Base-by-base conservation (phyloP, 805 yeast genomes). In the Jamesozyma hellenica region DNA sequence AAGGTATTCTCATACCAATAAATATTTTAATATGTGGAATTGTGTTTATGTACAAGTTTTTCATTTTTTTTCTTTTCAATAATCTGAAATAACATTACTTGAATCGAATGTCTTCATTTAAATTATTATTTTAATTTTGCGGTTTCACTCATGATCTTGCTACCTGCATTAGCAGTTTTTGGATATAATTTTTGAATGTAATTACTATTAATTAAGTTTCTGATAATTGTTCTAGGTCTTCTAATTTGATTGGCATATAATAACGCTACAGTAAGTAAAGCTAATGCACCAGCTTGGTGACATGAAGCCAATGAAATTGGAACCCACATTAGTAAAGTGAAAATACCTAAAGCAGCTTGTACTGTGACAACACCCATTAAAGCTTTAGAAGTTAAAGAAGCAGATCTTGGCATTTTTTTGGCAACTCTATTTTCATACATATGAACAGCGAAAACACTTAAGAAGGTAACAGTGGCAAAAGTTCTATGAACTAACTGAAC, bases 271-370 rank as follows among this genome's bases (percentile, higher is more conserved):
- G 98, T 88, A 51, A 92, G 67, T 36, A 92, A 68, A 0, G 94
- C 94, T 50, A 92, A 65, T 1, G 96, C 95, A 50, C 97, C 97
- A 8, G 95, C 96, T 67, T 92, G 99, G 59, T 92, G 99, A 5
- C 87, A 75, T 4, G 96, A 94, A 2, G 96, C 99, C 35, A 90
- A 64, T 25, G 95, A 84, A 18, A 83, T 78, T 23, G 99, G 99
- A 17, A 92, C 97, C 40, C 88, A 69, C 59, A 84, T 88, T 17
- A 88, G 60, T 49, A 92, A 69, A 1, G 98, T 92, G 25, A 77
- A 65, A 38, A 92, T 85, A 39, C 99, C 99, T 33, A 92, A 67
- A 1, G 83, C 66, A 3, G 80, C 95, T 64, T 92, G 99, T 16
- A 82, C 52, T 1, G 86, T 64, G 3, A 78, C 97, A 42, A 88